Evolutionary conservation across 768 basidiomycete genomes (phyloP), one percentile per base, ranked within the genome.

Genomic region (Sarcodon aspratus): DNA sequence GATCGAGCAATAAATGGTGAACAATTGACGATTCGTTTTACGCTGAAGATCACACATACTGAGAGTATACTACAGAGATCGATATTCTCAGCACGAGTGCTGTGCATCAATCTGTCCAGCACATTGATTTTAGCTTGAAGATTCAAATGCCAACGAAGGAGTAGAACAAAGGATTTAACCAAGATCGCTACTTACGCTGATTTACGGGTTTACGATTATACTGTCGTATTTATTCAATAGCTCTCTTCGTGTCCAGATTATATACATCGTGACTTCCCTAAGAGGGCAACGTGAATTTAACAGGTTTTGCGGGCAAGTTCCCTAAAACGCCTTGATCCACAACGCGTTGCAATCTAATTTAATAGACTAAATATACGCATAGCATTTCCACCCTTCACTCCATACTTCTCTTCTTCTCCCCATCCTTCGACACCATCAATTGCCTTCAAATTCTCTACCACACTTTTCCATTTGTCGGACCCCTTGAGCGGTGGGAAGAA

Each of bases 71-170:
- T 13, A 13, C 13, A 42, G 50, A 31, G 15, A 84, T 99, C 57
- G 96, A 99, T 63, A 94, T 98, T 58, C 58, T 96, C 64, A 87
- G 93, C 68, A 93, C 91, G 37, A 93, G 89, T 52, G 77, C 73
- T 8, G 87, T 93, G 21, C 92, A 94, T 56, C 90, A 97, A 64
- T 89, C 87, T 1, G 90, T 89, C 21, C 89, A 80, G 55, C 93
- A 96, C 60, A 82, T 98, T 53, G 96, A 98, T 63, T 99, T 94
- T 64, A 96, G 92, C 59, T 73, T 99, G 58, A 98, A 98, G 76
- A 84, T 98, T 52, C 92, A 94, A 66, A 75, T 74, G 55, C 75
- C 78, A 9, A 71, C 71, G 54, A 61, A 59, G 44, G 43, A 34
- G 9, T 52, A 27, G 21, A 27, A 27, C 21, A 27, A 27, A 27